phyloP scores from a whole-genome alignment of 2,329 filamentous ascomycete species.

The Chrysosporium queenslandicum region DNA sequence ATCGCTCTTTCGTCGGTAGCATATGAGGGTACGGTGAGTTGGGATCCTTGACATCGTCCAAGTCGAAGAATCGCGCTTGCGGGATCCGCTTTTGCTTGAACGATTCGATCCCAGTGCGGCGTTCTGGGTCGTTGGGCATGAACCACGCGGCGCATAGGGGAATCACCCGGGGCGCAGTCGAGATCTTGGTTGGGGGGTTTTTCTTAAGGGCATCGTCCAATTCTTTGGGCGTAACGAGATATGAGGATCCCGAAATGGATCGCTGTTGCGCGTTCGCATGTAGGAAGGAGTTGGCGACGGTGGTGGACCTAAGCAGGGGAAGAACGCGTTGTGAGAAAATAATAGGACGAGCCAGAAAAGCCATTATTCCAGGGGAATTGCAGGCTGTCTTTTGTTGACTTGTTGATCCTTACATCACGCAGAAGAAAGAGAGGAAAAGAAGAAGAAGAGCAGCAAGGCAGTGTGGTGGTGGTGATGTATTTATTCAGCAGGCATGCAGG shows the following conservation, averaged over 20 bases:
- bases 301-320: slow-evolving; percentile 11
- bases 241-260: slow-evolving; percentile 49
- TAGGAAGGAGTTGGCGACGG: slow-evolving; percentile 15
- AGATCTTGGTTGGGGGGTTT: slow-evolving; percentile 69
- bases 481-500: not conserved
- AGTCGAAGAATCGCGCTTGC: slow-evolving; percentile 86
- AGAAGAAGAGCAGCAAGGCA: not conserved
- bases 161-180: slow-evolving; percentile 71
- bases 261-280: slow-evolving; percentile 29
- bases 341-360: slow-evolving; percentile 25
- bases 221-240: slow-evolving; percentile 76
- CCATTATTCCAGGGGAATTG: slow-evolving; percentile 22
- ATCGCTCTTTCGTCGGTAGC: slow-evolving; percentile 71
- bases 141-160: slow-evolving; percentile 94
- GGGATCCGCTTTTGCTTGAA: slow-evolving; percentile 80
- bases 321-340: slow-evolving; percentile 15
- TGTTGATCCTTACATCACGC: slow-evolving; percentile 24
- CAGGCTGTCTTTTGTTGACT: not conserved
- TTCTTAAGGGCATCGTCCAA: slow-evolving; percentile 71
- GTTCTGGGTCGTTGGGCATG: slow-evolving; percentile 71
- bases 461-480: not conserved
- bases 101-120: slow-evolving; percentile 65
- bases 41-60: slow-evolving; percentile 82
- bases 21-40: slow-evolving; percentile 90
- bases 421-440: not conserved